These are phyloP conservation scores for Cutaneotrichosporon curvatum DNA, from an alignment of 1,284 basidiomycete genomes.

Conservation along the genomic window DNA sequence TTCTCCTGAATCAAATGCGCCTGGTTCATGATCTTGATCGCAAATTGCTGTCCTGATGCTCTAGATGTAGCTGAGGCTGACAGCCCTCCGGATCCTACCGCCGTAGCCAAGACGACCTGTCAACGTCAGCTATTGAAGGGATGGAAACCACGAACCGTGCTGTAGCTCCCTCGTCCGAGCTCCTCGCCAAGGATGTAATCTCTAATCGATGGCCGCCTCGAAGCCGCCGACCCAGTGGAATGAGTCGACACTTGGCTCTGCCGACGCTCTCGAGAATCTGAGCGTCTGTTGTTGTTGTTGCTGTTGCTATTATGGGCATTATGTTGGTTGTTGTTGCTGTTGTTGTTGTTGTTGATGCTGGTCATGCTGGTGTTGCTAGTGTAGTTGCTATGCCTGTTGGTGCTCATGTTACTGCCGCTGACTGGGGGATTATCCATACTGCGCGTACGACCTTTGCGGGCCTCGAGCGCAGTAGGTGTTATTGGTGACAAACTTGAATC, in stretches of 20 bases:
- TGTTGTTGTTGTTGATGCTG: not conserved
- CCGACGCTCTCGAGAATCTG: conserved; percentile 29
- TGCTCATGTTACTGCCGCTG: too few species aligned
- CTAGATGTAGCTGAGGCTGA: not conserved
- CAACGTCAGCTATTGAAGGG: not conserved
- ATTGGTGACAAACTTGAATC: too few species aligned
- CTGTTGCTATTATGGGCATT: not conserved
- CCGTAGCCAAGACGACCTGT: conserved; percentile 4
- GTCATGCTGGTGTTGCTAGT: not conserved
- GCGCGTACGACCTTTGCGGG: too few species aligned
- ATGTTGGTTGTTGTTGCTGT: not conserved
- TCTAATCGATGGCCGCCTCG: conserved; percentile 24
- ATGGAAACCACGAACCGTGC: conserved; percentile 28
- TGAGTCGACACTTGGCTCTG: conserved; percentile 29
- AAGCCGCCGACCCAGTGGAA: conserved; percentile 13
- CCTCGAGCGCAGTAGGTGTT: not conserved
- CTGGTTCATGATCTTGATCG: conserved; percentile 52
- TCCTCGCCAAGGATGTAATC: conserved; percentile 45
- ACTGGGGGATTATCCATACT: too few species aligned
- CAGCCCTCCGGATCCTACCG: not conserved
- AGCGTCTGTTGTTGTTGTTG: not conserved
- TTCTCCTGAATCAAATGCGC: conserved; percentile 48
- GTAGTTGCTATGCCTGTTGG: too few species aligned
- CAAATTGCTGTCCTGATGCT: conserved; percentile 32
- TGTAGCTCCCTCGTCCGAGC: conserved; percentile 45